Evolutionary conservation across 768 basidiomycete genomes (phyloP).

Genomic region (Candolleomyces eurysporus): DNA sequence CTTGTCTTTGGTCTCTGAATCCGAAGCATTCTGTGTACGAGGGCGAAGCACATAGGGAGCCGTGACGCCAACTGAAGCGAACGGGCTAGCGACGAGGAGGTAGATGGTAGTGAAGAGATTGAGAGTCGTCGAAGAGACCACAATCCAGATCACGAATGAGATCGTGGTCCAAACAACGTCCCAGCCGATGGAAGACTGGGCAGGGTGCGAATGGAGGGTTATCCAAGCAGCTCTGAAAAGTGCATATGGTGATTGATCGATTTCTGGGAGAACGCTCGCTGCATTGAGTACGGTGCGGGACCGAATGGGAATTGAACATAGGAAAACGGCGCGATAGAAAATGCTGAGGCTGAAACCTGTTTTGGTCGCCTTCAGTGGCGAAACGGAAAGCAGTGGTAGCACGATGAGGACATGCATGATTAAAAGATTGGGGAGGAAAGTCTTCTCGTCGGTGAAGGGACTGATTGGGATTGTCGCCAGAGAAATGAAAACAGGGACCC

Average conservation of each 20-base stretch:
- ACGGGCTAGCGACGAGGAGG: background rate
- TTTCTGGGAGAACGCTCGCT: conserved; percentile 17
- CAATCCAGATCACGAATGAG: conserved; percentile 39
- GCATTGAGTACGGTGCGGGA: conserved; percentile 27
- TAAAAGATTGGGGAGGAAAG: conserved; percentile 60
- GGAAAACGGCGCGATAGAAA: conserved; percentile 36
- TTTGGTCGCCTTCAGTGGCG: conserved; percentile 1
- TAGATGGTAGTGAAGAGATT: background rate
- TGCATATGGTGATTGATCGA: conserved; percentile 11
- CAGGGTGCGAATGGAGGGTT: conserved; percentile 50
- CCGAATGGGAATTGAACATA: conserved; percentile 33
- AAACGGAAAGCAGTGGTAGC: conserved; percentile 44
- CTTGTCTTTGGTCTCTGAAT: background rate
- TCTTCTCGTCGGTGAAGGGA: conserved; percentile 39
- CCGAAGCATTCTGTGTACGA: background rate
- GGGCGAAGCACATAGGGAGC: background rate
- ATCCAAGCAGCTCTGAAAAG: conserved; percentile 30
- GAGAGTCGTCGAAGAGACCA: background rate
- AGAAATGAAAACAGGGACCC: conserved; percentile 42
- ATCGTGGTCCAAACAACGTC: conserved; percentile 58
- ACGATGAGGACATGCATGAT: conserved; percentile 58
- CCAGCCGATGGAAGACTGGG: conserved; percentile 63
- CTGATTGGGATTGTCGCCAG: conserved; percentile 42
- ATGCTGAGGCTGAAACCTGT: conserved; percentile 24
- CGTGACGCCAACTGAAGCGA: background rate